Conservation (phyloP, 2,329 filamentous ascomycete genomes). For the Apiospora phragmitis region DNA sequence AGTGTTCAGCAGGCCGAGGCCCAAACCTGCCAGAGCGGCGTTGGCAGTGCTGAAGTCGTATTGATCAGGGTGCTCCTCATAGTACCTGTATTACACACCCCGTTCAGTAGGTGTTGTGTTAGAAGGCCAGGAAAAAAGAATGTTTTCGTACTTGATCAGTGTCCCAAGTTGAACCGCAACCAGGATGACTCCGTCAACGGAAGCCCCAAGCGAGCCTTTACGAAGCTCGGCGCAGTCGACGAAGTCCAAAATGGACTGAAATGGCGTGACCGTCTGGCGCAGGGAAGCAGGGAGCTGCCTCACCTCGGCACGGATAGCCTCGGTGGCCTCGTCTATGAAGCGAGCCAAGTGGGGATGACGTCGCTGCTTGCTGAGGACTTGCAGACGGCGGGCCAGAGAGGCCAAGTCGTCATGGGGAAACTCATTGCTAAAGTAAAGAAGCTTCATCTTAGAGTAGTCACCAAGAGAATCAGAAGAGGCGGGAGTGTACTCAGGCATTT, state of each 20-base stretch:
- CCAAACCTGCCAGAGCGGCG: slow-evolving; percentile 39
- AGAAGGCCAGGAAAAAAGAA: too few species aligned
- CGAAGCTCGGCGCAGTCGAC: slow-evolving; percentile 42
- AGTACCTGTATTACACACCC: slow-evolving; percentile 24
- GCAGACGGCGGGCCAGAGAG: slow-evolving; percentile 39
- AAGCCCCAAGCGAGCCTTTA: slow-evolving; percentile 41
- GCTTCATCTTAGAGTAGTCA: slow-evolving; percentile 26
- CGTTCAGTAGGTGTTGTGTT: too few species aligned
- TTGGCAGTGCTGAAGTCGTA: slow-evolving; percentile 25
- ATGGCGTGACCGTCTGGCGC: slow-evolving; percentile 33
- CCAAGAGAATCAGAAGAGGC: slow-evolving; percentile 3
- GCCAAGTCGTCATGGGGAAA: slow-evolving; percentile 46
- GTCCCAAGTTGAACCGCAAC: slow-evolving; percentile 39
- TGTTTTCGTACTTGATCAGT: slow-evolving; percentile 42
- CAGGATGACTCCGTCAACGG: slow-evolving; percentile 47
- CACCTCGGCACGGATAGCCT: slow-evolving; percentile 41
- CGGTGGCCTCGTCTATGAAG: slow-evolving; percentile 42
- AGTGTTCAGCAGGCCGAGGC: slow-evolving; percentile 45
- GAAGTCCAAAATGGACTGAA: slow-evolving; percentile 38
- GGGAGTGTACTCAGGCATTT: slow-evolving; percentile 8
- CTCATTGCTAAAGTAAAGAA: slow-evolving; percentile 49
- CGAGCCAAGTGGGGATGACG: slow-evolving; percentile 35
- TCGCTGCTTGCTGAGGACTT: slow-evolving; percentile 40
- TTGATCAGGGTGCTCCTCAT: slow-evolving; percentile 26
- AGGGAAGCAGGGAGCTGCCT: slow-evolving; percentile 28